phyloP scores from a whole-genome alignment of 2,329 filamentous ascomycete genomes.

The Colletotrichum paranaense region DNA sequence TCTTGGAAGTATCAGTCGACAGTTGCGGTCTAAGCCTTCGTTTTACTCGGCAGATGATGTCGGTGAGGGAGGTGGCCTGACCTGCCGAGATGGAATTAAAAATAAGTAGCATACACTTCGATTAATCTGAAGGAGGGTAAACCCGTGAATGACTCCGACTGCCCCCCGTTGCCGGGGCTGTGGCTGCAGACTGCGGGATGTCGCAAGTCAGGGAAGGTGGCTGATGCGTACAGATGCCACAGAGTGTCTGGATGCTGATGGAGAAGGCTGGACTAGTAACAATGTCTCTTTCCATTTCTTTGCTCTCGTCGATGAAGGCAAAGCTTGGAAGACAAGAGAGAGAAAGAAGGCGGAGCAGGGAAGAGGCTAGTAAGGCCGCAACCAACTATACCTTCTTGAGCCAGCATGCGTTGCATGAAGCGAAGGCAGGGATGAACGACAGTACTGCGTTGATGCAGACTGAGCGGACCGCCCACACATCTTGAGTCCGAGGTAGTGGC shows the following conservation, averaged over 20 bases:
- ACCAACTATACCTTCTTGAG: background rate
- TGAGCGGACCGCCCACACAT: background rate
- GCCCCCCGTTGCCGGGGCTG: background rate
- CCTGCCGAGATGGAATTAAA: background rate
- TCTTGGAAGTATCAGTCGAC: background rate
- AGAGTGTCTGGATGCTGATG: background rate
- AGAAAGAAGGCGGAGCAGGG: background rate
- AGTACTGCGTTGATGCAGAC: background rate
- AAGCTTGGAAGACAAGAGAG: background rate
- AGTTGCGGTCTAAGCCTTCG: background rate
- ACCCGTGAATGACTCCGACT: background rate
- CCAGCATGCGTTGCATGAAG: background rate
- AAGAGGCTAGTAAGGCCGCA: background rate
- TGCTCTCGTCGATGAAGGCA: conserved; percentile 1
- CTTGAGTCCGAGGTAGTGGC: background rate
- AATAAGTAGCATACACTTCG: background rate
- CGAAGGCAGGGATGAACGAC: conserved; percentile 1
- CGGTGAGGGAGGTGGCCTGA: background rate
- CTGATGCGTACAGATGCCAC: background rate
- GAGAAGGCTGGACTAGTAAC: background rate
- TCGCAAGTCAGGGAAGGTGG: conserved; percentile 18
- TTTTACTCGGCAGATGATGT: background rate
- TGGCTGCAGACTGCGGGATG: background rate
- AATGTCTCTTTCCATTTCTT: background rate
- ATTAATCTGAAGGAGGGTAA: background rate